Base-by-base conservation (phyloP, 306 rosid genomes). In the Dryas octopetala region DNA sequence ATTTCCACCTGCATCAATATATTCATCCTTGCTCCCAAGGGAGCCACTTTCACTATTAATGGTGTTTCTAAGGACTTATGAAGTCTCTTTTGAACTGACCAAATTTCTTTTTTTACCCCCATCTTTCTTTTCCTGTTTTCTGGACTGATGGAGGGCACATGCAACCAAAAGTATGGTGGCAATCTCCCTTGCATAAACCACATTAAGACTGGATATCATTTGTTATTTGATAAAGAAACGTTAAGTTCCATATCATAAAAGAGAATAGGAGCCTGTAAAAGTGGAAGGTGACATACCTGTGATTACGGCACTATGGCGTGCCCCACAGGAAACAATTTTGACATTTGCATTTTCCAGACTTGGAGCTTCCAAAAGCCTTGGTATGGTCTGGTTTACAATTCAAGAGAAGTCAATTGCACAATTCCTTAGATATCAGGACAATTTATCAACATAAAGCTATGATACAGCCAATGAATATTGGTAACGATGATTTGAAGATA, bases 251-350 rank as follows among this genome's bases (percentile, higher is more conserved):
- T 23, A 14, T 23, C 28, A 43, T 26, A 41, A 59, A 73, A 73
- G 68, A 32, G 7, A 9, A 48, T 0, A 12, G 17, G 26, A 47
- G 28, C 48, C 40, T 60, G 46, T 0, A 46, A 13, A 26, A 51
- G 47, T 26, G 9, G 57, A 66, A 40, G 51, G 58, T 61, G 68
- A 43, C 73, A 74, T 86, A 91, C 98, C 97, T 68, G 98, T 87
- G 76, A 91, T 74, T 65, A 88, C 64, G 76, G 95, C 90, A 84
- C 86, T 88, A 81, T 94, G 98, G 65, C 98, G 98, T 64, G 98
- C 96, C 68, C 98, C 98, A 73, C 98, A 94, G 68, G 98, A 91
- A 48, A 94, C 71, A 57, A 26, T 77, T 86, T 87, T 90, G 44
- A 85, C 97, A 3, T 90, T 75, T 28, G 16, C 13, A 82, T 90